phyloP scores from a whole-genome alignment of 306 rosid genomes.

The Morella rubra region DNA sequence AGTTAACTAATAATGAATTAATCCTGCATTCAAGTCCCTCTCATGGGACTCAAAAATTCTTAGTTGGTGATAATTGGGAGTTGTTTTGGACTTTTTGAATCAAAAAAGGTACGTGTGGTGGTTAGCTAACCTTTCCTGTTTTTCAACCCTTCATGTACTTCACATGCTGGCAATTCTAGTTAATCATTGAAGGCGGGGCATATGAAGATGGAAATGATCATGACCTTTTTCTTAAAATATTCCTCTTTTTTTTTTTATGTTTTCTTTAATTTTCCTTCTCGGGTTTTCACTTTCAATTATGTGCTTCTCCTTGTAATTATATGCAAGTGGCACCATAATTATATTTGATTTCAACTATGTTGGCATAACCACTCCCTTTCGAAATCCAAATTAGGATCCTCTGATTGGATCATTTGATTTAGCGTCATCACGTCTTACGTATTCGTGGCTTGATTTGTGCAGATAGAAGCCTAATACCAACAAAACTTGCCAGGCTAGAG shows the following conservation, averaged over 20 bases:
- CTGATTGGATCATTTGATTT: conserved; percentile 28
- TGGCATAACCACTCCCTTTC: conserved; percentile 43
- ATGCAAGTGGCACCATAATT: conserved; percentile 45
- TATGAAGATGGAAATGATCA: conserved; percentile 38
- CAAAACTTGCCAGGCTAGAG: conserved; percentile 49
- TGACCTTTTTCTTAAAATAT: neutral
- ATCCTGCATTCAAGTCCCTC: neutral
- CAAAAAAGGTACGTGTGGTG: neutral
- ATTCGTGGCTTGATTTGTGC: conserved; percentile 35
- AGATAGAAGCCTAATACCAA: conserved; percentile 33
- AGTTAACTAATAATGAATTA: neutral
- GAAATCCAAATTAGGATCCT: conserved; percentile 31
- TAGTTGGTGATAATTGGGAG: conserved; percentile 22
- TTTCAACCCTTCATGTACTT: conserved; percentile 36
- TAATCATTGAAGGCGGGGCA: conserved; percentile 51
- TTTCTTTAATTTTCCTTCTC: too few species aligned
- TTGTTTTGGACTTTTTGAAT: conserved; percentile 6
- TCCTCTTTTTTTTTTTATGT: too few species aligned
- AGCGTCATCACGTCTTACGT: conserved; percentile 38
- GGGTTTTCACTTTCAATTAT: too few species aligned
- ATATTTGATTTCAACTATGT: conserved; percentile 28
- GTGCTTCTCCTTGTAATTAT: conserved; percentile 29
- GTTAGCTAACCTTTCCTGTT: conserved; percentile 35
- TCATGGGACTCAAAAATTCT: conserved; percentile 7
- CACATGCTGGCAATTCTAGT: conserved; percentile 61